phyloP scores from a whole-genome alignment of 257 asterid genomes.

The Solanum clarkiae region DNA sequence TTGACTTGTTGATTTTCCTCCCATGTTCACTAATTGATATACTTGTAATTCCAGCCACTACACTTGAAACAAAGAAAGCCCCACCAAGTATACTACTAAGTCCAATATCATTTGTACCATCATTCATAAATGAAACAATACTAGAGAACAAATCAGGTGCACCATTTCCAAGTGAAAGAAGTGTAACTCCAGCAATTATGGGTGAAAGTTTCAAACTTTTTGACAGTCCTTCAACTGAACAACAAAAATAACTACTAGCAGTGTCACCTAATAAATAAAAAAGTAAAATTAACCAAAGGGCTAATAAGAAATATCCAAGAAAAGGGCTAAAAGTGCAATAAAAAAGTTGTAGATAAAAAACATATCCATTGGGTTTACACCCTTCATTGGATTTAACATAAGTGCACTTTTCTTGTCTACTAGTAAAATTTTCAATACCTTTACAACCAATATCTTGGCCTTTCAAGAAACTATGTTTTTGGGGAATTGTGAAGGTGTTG shows the following conservation, averaged over 20 bases:
- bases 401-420: constrained; percentile 4
- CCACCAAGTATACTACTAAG: constrained; percentile 69
- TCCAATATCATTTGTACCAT: constrained; percentile 24
- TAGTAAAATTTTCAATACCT: background rate
- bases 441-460: constrained; percentile 5
- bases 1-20: constrained; percentile 23
- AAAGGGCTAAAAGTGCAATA: constrained; percentile 15
- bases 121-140: constrained; percentile 10
- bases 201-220: constrained; percentile 11
- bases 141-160: constrained; percentile 19
- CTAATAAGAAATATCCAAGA: constrained; percentile 3
- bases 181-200: constrained; percentile 18
- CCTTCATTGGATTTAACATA: constrained; percentile 12
- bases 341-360: constrained; percentile 16
- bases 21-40: constrained; percentile 21
- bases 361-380: constrained; percentile 18
- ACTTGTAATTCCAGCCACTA: constrained; percentile 58
- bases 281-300: constrained; percentile 15
- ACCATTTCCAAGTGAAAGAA: constrained; percentile 25
- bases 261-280: constrained; percentile 26
- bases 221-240: constrained; percentile 16
- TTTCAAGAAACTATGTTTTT: background rate
- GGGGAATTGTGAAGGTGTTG: background rate
- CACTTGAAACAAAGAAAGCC: constrained; percentile 59
- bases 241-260: constrained; percentile 21